Conservation (phyloP, 2,329 filamentous ascomycete genomes). For the Cryphonectria nitschkei region DNA sequence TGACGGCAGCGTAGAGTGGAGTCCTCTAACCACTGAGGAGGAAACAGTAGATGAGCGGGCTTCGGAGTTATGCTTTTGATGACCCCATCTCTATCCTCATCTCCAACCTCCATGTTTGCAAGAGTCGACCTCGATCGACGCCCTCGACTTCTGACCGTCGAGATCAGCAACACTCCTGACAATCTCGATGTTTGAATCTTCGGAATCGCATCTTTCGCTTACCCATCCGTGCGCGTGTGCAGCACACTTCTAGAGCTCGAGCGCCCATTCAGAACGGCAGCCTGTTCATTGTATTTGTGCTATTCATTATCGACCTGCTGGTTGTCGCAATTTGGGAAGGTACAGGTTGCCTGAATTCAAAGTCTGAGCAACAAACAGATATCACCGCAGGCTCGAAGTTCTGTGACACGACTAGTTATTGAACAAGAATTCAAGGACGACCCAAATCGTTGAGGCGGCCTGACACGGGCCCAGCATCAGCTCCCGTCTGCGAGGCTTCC, state of each 20-base stretch:
- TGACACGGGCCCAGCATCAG: background rate
- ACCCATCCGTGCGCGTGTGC: background rate
- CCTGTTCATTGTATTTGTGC: background rate
- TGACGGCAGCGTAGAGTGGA: background rate
- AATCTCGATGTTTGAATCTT: background rate
- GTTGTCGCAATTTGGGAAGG: background rate
- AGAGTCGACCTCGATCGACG: background rate
- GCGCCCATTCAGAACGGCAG: background rate
- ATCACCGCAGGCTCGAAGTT: background rate
- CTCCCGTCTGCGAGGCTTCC: background rate
- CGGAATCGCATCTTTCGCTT: background rate
- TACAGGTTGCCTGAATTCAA: background rate
- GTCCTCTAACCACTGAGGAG: background rate
- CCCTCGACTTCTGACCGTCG: background rate
- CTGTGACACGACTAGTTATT: background rate
- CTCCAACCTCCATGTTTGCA: conserved; percentile 1
- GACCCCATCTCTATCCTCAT: conserved; percentile 2
- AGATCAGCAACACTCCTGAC: background rate
- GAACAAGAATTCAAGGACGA: background rate
- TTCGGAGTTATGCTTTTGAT: conserved; percentile 4
- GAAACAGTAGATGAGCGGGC: background rate
- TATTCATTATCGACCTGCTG: background rate
- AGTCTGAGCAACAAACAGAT: background rate
- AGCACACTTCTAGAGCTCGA: background rate
- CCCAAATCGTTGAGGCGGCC: background rate